Evolutionary conservation across 345 rosid species (phyloP).

Genomic region (Heritiera fomes): DNA sequence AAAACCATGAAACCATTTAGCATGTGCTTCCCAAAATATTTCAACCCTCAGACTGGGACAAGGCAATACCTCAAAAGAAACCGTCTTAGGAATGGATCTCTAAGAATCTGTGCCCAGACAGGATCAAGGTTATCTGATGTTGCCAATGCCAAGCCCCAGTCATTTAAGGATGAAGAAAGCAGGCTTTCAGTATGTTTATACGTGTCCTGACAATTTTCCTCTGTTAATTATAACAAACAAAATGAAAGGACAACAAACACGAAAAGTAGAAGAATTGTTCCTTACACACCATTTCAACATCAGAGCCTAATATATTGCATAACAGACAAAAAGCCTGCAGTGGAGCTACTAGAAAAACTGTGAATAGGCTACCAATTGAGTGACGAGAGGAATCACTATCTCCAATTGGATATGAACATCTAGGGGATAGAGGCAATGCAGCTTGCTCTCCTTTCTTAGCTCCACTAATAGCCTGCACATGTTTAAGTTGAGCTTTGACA

Average conservation of each 20-base stretch:
- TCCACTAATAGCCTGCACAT: slow-evolving; percentile 16
- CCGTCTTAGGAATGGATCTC: slow-evolving; percentile 86
- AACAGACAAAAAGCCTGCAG: slow-evolving; percentile 85
- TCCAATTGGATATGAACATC: slow-evolving; percentile 48
- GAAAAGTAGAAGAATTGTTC: slow-evolving; percentile 14
- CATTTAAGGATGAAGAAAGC: too few relatives aligned
- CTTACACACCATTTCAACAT: slow-evolving; percentile 68
- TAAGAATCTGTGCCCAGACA: slow-evolving; percentile 86
- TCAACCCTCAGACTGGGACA: slow-evolving; percentile 6
- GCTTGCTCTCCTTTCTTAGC: slow-evolving; percentile 93
- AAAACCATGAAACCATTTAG: background rate
- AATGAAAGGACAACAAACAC: slow-evolving; percentile 16
- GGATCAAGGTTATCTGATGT: background rate
- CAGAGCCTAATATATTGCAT: slow-evolving; percentile 69
- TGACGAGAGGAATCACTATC: slow-evolving; percentile 61
- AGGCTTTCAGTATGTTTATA: too few relatives aligned
- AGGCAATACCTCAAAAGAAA: slow-evolving; percentile 74
- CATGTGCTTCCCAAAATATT: background rate
- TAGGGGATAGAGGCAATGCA: slow-evolving; percentile 83
- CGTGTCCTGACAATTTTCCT: slow-evolving; percentile 46
- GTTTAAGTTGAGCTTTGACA: background rate
- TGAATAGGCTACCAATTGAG: slow-evolving; percentile 76
- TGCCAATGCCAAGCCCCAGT: too few relatives aligned
- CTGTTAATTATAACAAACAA: slow-evolving; percentile 23
- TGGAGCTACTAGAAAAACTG: slow-evolving; percentile 82